Base-by-base conservation (phyloP, 2,329 filamentous ascomycete species). In the Didymella lethalis region DNA sequence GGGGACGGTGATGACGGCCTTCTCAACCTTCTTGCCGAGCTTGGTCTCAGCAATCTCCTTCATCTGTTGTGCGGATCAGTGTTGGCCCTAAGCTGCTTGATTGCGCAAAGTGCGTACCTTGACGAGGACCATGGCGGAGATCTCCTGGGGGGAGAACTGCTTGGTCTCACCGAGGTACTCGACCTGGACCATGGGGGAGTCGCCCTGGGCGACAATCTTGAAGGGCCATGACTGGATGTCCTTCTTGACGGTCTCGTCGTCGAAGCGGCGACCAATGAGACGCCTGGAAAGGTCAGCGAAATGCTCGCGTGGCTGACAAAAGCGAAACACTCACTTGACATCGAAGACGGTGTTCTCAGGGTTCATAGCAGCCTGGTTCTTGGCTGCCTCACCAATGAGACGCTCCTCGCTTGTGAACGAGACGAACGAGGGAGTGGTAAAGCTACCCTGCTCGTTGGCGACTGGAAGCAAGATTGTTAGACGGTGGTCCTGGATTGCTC, bases 351-450 rank as follows among this genome's bases (percentile, higher is more conserved):
- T 99, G 87, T 98, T 98, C 79, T 83, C 82, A 66, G 95, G 95
- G 91, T 99, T 99, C 92, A 98, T 97, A 77, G 95, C 94, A 79
- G 94, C 95, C 89, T 97, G 93, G 87, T 99, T 99, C 91, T 98
- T 99, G 79, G 95, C 95, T 63, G 95, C 94, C 88, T 98, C 95
- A 86, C 95, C 95, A 78, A 98, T 98, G 84, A 99, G 85, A 83
- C 95, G 93, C 88, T 99, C 95, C 86, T 97, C 92, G 77, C 94
- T 90, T 80, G 93, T 97, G 89, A 99, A 99, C 75, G 92, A 96
- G 79, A 99, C 95, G 86, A 97, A 99, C 58, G 95, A 98, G 71
- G 95, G 95, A 67, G 95, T 98, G 79, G 95, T 98, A 85, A 97
- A 97, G 84, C 88, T 93, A 87, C 94, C 94, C 89, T 98, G 94